A percentile compares a stretch with the other conserved stretches of the same genome.
Conservation (phyloP, 2,329 filamentous ascomycete genomes). For the Coniochaeta sp. region DNA sequence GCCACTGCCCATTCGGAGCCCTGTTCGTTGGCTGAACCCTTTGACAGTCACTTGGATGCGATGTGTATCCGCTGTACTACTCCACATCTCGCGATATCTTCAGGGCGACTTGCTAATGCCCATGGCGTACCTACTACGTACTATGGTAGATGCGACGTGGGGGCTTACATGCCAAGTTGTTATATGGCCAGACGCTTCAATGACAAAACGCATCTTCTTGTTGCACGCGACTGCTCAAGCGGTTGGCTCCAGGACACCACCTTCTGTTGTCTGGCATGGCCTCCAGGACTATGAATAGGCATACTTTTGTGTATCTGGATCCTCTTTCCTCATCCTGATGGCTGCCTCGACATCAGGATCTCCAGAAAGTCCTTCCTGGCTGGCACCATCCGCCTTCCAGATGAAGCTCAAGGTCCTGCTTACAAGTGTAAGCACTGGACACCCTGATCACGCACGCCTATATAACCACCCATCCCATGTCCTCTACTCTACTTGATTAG, state of each 20-base stretch:
- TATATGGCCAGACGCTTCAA: not conserved
- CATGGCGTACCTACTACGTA: too few species aligned
- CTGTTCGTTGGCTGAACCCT: not conserved
- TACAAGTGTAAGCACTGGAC: not conserved
- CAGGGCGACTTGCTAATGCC: not conserved
- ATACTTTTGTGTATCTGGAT: not conserved
- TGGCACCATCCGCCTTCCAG: not conserved
- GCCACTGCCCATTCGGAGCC: too few species aligned
- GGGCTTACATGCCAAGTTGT: not conserved
- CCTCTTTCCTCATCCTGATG: not conserved
- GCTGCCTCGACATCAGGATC: not conserved
- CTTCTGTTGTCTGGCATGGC: not conserved
- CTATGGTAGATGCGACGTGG: not conserved
- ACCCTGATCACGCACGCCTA: not conserved
- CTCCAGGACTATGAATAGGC: not conserved
- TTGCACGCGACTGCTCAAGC: not conserved
- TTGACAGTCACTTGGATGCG: not conserved
- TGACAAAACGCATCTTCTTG: not conserved
- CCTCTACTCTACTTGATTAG: not conserved
- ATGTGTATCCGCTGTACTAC: not conserved
- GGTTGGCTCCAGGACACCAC: not conserved
- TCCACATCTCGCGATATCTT: not conserved
- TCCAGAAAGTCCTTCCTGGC: not conserved
- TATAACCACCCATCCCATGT: not conserved
- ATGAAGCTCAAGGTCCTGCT: not conserved